A percentile compares a stretch with the other conserved stretches of the same genome.
Conservation (phyloP, 768 basidiomycete species). For the Lentinula sp. region DNA sequence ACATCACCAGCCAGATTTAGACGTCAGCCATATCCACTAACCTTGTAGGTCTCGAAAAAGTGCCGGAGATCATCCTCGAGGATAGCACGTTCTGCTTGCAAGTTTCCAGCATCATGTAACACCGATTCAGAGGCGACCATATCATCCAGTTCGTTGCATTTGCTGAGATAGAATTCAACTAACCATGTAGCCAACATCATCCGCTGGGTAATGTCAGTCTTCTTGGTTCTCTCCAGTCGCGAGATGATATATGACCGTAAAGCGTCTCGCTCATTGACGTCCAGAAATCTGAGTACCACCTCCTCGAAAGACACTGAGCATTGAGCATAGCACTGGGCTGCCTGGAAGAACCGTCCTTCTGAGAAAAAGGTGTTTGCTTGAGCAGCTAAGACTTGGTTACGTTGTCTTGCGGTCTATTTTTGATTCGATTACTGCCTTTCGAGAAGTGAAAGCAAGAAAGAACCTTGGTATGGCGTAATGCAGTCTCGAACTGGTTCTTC, state of each 20-base stretch:
- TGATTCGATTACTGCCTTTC: neutral
- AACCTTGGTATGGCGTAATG: slow-evolving; percentile 80
- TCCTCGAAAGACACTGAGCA: slow-evolving; percentile 88
- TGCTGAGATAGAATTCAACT: slow-evolving; percentile 93
- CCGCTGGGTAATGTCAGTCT: slow-evolving; percentile 82
- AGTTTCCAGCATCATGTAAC: slow-evolving; percentile 78
- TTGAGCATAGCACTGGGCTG: slow-evolving; percentile 89
- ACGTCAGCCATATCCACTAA: slow-evolving; percentile 20
- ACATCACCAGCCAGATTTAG: neutral
- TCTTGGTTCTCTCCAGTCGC: slow-evolving; percentile 78
- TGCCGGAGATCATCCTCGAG: slow-evolving; percentile 91
- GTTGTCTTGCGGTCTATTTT: slow-evolving; percentile 77
- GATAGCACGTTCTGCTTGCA: slow-evolving; percentile 72
- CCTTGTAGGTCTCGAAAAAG: slow-evolving; percentile 94
- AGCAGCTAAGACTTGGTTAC: slow-evolving; percentile 75
- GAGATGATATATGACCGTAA: slow-evolving; percentile 86
- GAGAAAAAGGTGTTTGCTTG: slow-evolving; percentile 81
- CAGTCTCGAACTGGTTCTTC: slow-evolving; percentile 70
- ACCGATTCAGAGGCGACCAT: slow-evolving; percentile 82
- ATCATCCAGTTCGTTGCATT: slow-evolving; percentile 95
- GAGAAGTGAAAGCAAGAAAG: slow-evolving; percentile 8
- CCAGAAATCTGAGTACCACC: slow-evolving; percentile 85
- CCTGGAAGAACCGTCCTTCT: slow-evolving; percentile 79
- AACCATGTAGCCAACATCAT: slow-evolving; percentile 99
- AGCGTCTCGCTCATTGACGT: slow-evolving; percentile 85